Percentiles rank a stretch among this genome's conserved stretches.
Conservation (phyloP, 257 asterid species). For the Striga asiatica region DNA sequence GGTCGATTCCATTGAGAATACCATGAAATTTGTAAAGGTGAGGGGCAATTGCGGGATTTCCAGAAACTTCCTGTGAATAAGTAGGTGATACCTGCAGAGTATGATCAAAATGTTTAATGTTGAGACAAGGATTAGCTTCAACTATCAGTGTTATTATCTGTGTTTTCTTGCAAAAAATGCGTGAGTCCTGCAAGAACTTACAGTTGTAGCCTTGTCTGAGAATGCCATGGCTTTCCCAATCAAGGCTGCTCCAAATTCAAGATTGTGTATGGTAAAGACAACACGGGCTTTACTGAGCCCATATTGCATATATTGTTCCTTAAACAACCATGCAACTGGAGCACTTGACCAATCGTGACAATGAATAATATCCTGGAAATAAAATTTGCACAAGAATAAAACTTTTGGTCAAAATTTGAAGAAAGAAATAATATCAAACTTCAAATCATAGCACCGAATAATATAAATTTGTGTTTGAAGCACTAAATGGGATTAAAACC, state of each 20-base stretch:
- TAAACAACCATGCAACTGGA: constrained; percentile 93
- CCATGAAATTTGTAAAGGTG: constrained; percentile 90
- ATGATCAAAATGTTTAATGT: constrained; percentile 4
- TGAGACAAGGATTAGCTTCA: neutral
- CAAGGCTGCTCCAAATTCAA: constrained; percentile 77
- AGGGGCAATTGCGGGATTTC: constrained; percentile 61
- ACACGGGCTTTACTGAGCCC: constrained; percentile 81
- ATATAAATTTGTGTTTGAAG: too few relatives aligned
- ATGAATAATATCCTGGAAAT: constrained; percentile 76
- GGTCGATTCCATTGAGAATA: constrained; percentile 91
- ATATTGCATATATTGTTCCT: constrained; percentile 76
- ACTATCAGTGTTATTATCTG: constrained; percentile 6
- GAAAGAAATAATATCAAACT: neutral
- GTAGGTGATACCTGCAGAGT: constrained; percentile 86
- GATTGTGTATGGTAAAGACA: constrained; percentile 96
- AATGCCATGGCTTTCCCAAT: constrained; percentile 71
- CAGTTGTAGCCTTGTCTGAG: constrained; percentile 89
- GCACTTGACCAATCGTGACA: constrained; percentile 99
- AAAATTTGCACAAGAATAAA: constrained; percentile 13
- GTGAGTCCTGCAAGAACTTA: constrained; percentile 26
- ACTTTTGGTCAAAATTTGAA: constrained; percentile 4
- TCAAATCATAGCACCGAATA: too few relatives aligned
- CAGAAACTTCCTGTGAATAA: constrained; percentile 76
- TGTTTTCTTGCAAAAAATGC: constrained; percentile 2
- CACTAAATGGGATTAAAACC: neutral